phyloP scores from a whole-genome alignment of 106 monocot genomes.

The Vanilla planifolia region DNA sequence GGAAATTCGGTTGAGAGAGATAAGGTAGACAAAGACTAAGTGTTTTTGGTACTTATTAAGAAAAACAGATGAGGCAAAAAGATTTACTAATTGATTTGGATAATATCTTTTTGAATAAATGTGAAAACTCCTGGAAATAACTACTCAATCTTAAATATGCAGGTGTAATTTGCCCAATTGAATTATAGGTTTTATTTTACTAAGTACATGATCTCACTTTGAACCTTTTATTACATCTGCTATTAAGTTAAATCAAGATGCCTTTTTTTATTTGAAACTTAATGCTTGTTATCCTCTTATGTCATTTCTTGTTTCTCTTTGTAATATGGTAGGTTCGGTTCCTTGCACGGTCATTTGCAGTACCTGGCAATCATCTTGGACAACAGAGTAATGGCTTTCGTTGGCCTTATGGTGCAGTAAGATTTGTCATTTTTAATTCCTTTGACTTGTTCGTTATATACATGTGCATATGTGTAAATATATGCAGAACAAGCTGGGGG shows the following conservation, averaged over 20 bases:
- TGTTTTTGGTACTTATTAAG: too few species aligned
- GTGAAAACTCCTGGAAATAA: too few species aligned
- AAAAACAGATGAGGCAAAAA: too few species aligned
- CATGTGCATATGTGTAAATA: not conserved
- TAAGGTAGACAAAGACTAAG: too few species aligned
- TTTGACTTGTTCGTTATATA: not conserved
- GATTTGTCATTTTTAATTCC: not conserved
- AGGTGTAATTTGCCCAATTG: too few species aligned
- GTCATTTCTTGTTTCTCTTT: conserved; percentile 3
- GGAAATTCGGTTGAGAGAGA: too few species aligned
- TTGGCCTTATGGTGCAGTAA: conserved; percentile 83
- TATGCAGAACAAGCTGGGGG: not conserved
- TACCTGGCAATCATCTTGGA: conserved; percentile 79
- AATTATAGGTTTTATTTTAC: too few species aligned
- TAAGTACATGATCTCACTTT: too few species aligned
- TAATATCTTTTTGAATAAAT: too few species aligned
- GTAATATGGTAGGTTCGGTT: conserved; percentile 56
- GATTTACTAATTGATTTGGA: too few species aligned
- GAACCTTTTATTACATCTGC: not conserved
- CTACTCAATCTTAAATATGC: too few species aligned
- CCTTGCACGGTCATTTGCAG: conserved; percentile 60
- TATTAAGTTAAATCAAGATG: not conserved
- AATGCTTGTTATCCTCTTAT: not conserved
- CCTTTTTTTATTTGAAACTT: not conserved
- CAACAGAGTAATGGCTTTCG: conserved; percentile 70